Conservation (phyloP, 1,284 basidiomycete genomes). For the Chalciporus sp. region DNA sequence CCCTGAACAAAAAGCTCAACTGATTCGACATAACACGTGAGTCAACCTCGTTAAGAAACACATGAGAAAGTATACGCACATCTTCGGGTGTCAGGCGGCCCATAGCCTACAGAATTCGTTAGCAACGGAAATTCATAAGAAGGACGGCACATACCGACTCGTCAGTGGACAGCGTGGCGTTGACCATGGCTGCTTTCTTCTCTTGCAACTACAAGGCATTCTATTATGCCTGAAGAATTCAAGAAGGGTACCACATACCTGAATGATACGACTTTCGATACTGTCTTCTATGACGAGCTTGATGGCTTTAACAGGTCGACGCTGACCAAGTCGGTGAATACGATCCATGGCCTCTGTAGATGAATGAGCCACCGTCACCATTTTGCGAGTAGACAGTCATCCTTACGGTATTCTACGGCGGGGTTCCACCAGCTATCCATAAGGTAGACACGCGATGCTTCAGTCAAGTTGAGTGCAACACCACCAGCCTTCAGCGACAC, state of each 20-base stretch:
- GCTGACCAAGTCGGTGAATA: conserved; percentile 90
- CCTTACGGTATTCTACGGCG: conserved; percentile 76
- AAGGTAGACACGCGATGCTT: conserved; percentile 90
- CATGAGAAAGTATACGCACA: conserved; percentile 51
- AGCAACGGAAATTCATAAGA: conserved; percentile 12
- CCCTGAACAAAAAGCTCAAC: conserved; percentile 79
- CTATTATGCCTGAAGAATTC: not conserved
- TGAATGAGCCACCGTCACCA: conserved; percentile 16
- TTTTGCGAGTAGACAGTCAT: not conserved
- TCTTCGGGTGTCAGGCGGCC: conserved; percentile 88
- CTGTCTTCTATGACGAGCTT: conserved; percentile 96
- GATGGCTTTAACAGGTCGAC: conserved; percentile 89
- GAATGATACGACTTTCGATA: conserved; percentile 93
- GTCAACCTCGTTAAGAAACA: not conserved
- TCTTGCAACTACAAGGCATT: conserved; percentile 73
- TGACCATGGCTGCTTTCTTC: conserved; percentile 88
- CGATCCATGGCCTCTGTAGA: conserved; percentile 93
- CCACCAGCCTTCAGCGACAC: conserved; percentile 96
- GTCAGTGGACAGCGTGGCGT: conserved; percentile 77
- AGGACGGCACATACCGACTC: conserved; percentile 55
- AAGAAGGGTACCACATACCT: conserved; percentile 41
- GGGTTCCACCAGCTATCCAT: conserved; percentile 96
- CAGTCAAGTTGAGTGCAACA: conserved; percentile 91
- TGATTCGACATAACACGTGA: conserved; percentile 30
- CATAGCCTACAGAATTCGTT: conserved; percentile 66